phyloP scores from a whole-genome alignment of 139 green algal genomes.

The Trebouxia sp. region DNA sequence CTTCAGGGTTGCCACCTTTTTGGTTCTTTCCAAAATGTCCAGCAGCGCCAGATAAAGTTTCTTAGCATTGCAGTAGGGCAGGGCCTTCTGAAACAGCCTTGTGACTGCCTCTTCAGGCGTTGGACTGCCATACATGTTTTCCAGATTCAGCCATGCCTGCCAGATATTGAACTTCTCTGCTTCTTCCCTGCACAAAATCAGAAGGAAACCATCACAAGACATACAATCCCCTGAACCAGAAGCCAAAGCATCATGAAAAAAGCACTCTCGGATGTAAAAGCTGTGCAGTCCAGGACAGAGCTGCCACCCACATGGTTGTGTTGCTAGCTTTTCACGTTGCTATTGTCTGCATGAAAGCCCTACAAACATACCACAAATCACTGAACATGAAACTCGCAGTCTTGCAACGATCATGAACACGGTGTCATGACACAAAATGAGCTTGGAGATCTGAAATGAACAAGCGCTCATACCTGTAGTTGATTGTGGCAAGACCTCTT shows the following conservation, averaged over 20 bases:
- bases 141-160: slow-evolving; percentile 93
- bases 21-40: slow-evolving; percentile 65
- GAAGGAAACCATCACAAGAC: not conserved
- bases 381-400: too few species aligned
- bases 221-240: not conserved
- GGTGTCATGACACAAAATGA: not conserved
- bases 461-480: slow-evolving; percentile 54
- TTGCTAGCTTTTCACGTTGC: too few species aligned
- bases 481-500: slow-evolving; percentile 84
- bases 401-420: too few species aligned
- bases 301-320: too few species aligned
- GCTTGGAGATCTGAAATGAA: too few species aligned
- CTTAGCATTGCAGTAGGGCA: slow-evolving; percentile 83
- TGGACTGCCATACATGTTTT: slow-evolving; percentile 83
- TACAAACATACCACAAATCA: too few species aligned
- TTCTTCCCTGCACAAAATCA: slow-evolving; percentile 64
- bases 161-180: slow-evolving; percentile 95
- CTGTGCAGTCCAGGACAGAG: too few species aligned
- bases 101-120: slow-evolving; percentile 73
- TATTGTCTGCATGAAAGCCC: too few species aligned
- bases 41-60: slow-evolving; percentile 68
- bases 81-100: slow-evolving; percentile 75
- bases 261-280: too few species aligned
- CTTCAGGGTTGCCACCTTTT: slow-evolving; percentile 46
- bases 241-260: not conserved